Percentiles rank a stretch among this genome's conserved stretches.
These are phyloP conservation scores for Mucor racemosus DNA, from an alignment of 371 early-diverging fungal species.

Conservation along the genomic window DNA sequence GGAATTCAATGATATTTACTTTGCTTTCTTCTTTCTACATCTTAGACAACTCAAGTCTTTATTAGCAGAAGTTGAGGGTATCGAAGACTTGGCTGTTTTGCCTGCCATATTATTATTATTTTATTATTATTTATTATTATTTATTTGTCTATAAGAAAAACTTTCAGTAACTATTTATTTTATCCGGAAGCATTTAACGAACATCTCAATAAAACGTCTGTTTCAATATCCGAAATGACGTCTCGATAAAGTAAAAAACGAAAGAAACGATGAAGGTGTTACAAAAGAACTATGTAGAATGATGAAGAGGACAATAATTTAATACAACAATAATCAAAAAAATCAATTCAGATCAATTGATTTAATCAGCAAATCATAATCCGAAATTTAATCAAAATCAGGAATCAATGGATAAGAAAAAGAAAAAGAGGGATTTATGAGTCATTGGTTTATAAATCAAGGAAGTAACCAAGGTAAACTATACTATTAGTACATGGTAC, in stretches of 20 bases:
- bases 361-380: neutral
- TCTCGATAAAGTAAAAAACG: neutral
- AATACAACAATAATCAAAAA: no score
- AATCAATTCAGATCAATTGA: neutral
- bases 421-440: no score
- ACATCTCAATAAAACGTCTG: conserved; percentile 4
- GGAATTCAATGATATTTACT: conserved; percentile 30
- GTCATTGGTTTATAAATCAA: neutral
- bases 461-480: neutral
- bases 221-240: conserved; percentile 12
- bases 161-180: neutral
- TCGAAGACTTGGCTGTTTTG: conserved; percentile 18
- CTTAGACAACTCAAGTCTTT: conserved; percentile 55
- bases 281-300: no score
- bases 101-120: conserved; percentile 18
- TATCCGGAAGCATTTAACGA: neutral
- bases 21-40: conserved; percentile 60
- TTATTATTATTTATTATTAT: neutral
- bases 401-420: neutral
- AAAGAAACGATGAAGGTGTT: neutral
- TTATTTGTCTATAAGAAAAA: neutral
- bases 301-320: no score
- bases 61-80: conserved; percentile 21
- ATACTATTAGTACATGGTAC: no score
- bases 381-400: neutral